Conservation (phyloP, 106 monocot species). For the Dioscorea alata region DNA sequence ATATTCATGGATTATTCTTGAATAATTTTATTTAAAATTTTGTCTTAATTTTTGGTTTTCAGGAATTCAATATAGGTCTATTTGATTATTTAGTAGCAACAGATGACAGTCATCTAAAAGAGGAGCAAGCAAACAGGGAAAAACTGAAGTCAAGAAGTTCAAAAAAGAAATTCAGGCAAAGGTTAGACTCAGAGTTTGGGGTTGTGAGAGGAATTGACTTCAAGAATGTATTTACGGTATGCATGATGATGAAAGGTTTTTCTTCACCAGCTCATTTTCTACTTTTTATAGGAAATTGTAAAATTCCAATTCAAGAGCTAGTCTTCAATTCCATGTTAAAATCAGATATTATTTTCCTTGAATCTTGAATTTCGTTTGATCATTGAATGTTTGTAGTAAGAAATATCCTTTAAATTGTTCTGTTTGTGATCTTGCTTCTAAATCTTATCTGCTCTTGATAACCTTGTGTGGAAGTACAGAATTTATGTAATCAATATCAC, state of each 20-base stretch:
- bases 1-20: too few species aligned
- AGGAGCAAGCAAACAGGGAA: slow-evolving; percentile 30
- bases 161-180: slow-evolving; percentile 44
- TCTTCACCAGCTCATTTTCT: neutral
- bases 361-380: too few species aligned
- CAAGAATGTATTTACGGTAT: slow-evolving; percentile 95
- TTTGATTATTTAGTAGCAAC: slow-evolving; percentile 94
- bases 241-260: neutral
- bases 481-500: too few species aligned
- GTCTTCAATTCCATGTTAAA: too few species aligned
- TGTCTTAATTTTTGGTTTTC: slow-evolving; percentile 7
- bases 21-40: neutral
- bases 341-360: too few species aligned
- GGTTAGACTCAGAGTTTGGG: slow-evolving; percentile 77
- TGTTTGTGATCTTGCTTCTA: too few species aligned
- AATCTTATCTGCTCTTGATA: too few species aligned
- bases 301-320: neutral
- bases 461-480: too few species aligned
- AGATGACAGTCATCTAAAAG: slow-evolving; percentile 50
- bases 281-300: neutral
- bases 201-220: slow-evolving; percentile 99
- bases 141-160: slow-evolving; percentile 32
- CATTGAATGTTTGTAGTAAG: too few species aligned
- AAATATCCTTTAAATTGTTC: too few species aligned
- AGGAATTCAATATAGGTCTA: slow-evolving; percentile 88